Evolutionary conservation across 2,329 filamentous ascomycete species (phyloP), one percentile per base, ranked within the genome.

Genomic region (Aspergillus oerlinghausenensis): DNA sequence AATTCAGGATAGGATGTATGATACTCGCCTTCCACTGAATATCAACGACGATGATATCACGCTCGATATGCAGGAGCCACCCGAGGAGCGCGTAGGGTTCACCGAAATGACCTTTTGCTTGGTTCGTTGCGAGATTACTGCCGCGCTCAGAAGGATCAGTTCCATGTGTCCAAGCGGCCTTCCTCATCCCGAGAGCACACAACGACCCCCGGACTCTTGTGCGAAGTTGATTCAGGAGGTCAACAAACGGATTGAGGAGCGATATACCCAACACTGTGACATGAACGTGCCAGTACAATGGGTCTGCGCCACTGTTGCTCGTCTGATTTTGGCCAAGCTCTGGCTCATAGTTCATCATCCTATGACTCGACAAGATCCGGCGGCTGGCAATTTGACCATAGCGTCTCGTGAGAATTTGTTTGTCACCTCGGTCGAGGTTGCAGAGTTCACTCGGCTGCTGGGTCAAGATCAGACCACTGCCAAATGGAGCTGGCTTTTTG

Each of bases 281-380:
- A 77, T 79, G 66, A 74, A 60, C 19, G 71, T 82, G 49, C 78
- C 82, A 0, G 74, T 90, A 1, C 85, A 85, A 60, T 90, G 87
- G 86, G 82, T 88, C 26, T 83, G 83, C 7, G 85, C 84, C 3
- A 88, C 88, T 28, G 79, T 90, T 25, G 82, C 84, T 3, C 83
- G 88, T 9, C 78, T 93, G 32, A 85, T 92, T 60, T 83, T 92
- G 74, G 86, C 86, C 52, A 93, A 92, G 73, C 85, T 92, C 78
- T 90, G 87, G 76, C 79, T 94, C 38, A 82, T 92, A 58, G 82
- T 90, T 2, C 89, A 93, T 65, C 86, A 93, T 63, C 88, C 89
- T 0, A 81, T 88, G 65, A 84, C 88, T 32, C 82, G 85, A 52
- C 80, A 81, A 35, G 82, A 70, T 40, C 61, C 84, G 26, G 80